Base-by-base conservation (phyloP, 495 filamentous ascomycete genomes). In the Tuber melanosporum region DNA sequence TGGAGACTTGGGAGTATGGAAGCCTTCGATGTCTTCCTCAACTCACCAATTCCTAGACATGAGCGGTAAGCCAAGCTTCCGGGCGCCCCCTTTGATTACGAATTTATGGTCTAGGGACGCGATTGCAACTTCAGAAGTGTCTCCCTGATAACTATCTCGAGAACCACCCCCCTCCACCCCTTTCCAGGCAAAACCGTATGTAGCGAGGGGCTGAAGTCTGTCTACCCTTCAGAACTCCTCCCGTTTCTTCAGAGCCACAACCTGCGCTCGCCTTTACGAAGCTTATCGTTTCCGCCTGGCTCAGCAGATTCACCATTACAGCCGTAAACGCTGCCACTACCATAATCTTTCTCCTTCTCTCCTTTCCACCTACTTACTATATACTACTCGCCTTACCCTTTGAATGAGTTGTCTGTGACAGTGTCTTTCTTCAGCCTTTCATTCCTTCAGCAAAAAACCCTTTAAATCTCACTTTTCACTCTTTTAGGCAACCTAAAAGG, bases 391-490 rank as follows among this genome's bases (percentile, higher is more conserved):
- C 42, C 52, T 76, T 76, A 66, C 70, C 19, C 66, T 26, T 71
- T 76, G 73, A 72, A 82, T 82, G 80, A 78, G 81, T 82, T 77
- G 77, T 82, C 77, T 82, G 80, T 82, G 81, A 82, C 80, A 82
- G 72, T 70, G 52, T 42, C 47, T 76, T 66, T n/a, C 19, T 52
- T 79, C 74, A 39, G 39, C 72, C 73, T 42, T 77, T 70, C 62
- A 36, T 76, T 78, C 70, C 49, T 45, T 74, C 52, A 41, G 19
- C 66, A 78, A 47, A 22, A 43, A 52, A 52, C 43, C 44, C 15
- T 66, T 32, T 66, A 10, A 15, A 32, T 36, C 72, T 57, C 75
- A 52, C 72, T 42, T 62, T 47, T 62, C 52, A 70, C 57, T 66
- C 57, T 0, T 73, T 80, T 49, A 47, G 43, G 39, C 39, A 9